These are phyloP conservation scores for Rhodotorula babjevae DNA, from an alignment of 768 basidiomycete species.

Conservation along the genomic window DNA sequence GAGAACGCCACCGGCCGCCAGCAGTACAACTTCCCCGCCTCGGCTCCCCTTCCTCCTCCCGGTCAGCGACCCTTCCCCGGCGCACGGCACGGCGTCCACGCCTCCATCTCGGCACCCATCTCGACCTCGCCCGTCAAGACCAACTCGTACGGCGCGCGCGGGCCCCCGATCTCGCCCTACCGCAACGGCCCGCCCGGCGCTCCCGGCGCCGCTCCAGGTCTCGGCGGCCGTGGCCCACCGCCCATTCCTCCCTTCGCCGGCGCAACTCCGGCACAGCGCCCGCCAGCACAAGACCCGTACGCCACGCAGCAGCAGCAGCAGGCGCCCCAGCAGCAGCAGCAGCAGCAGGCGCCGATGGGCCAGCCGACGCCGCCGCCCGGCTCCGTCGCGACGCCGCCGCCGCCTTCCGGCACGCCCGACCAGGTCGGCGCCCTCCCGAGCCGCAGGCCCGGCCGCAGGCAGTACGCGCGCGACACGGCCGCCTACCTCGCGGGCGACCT, in stretches of 20 bases:
- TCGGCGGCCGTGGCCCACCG: neutral
- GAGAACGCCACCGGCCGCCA: constrained; percentile 62
- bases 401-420: constrained; percentile 13
- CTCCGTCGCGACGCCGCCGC: constrained; percentile 10
- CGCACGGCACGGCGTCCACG: constrained; percentile 33
- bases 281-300: neutral
- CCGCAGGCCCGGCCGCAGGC: constrained; percentile 7
- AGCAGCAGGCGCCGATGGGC: neutral
- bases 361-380: neutral
- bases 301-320: neutral
- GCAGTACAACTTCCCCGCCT: constrained; percentile 50
- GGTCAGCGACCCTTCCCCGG: constrained; percentile 32
- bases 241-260: constrained; percentile 9
- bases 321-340: neutral
- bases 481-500: constrained; percentile 33
- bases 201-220: neutral
- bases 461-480: constrained; percentile 33
- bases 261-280: neutral
- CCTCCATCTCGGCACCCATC: constrained; percentile 40
- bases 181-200: constrained; percentile 13
- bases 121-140: constrained; percentile 10
- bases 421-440: constrained; percentile 4
- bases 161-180: constrained; percentile 7
- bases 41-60: constrained; percentile 41
- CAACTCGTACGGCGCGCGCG: constrained; percentile 8